These are phyloP conservation scores for Hibiscus syriacus DNA, from an alignment of 345 rosid species.

Conservation along the genomic window DNA sequence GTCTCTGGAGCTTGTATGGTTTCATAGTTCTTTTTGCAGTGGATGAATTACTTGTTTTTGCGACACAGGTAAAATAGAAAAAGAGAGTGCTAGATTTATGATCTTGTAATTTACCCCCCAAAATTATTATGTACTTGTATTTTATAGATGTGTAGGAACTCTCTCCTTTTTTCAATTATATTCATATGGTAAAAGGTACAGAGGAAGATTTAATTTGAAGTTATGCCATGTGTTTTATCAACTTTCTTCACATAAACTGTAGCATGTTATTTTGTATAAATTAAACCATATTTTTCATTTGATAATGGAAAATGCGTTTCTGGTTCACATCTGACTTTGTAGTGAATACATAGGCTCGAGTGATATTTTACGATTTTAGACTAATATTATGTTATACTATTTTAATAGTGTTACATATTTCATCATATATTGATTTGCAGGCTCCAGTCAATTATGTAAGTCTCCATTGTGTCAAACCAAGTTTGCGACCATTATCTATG, in stretches of 20 bases:
- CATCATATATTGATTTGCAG: constrained; percentile 23
- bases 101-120: neutral
- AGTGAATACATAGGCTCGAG: no score
- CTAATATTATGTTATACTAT: no score
- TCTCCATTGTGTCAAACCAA: constrained; percentile 85
- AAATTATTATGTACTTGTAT: no score
- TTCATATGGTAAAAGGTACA: neutral
- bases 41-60: constrained; percentile 87
- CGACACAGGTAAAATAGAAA: constrained; percentile 69
- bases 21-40: constrained; percentile 69
- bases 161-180: neutral
- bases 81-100: neutral
- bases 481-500: constrained; percentile 91
- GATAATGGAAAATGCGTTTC: neutral
- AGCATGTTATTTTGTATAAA: neutral
- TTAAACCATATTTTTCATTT: neutral
- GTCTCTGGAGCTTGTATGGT: constrained; percentile 55
- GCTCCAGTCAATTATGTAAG: constrained; percentile 89
- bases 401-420: neutral
- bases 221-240: neutral
- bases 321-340: neutral
- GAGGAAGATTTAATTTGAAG: neutral
- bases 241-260: neutral
- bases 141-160: neutral
- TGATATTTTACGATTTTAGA: no score